These are phyloP conservation scores for Kwoniella europaea DNA, from an alignment of 768 basidiomycete species.

Conservation along the genomic window DNA sequence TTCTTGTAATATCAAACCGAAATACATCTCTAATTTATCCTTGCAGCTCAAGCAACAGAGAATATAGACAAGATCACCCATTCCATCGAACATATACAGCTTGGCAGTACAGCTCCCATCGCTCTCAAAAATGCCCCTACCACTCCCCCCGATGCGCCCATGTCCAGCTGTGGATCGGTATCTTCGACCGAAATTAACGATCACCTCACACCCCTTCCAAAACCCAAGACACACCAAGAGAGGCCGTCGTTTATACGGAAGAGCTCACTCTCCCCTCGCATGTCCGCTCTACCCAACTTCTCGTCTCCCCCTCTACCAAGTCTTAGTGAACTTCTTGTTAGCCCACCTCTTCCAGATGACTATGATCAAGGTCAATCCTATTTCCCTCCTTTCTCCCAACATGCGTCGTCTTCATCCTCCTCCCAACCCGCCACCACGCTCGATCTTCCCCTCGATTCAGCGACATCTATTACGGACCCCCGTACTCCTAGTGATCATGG, in stretches of 20 bases:
- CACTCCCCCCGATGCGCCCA: constrained; percentile 4
- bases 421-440: background rate
- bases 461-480: background rate
- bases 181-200: constrained; percentile 26
- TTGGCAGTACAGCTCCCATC: background rate
- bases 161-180: constrained; percentile 13
- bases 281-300: constrained; percentile 3
- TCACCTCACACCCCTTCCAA: constrained; percentile 20
- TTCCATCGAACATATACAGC: background rate
- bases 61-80: background rate
- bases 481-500: constrained; percentile 3
- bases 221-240: constrained; percentile 8
- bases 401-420: background rate
- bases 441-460: background rate
- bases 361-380: constrained; percentile 18
- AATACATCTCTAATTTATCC: background rate
- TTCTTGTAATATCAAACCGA: background rate
- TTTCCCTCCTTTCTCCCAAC: constrained; percentile 13
- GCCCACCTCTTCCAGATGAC: constrained; percentile 13
- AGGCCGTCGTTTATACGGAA: constrained; percentile 8
- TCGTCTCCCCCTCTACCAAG: constrained; percentile 3
- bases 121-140: background rate
- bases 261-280: constrained; percentile 1
- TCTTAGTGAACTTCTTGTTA: constrained; percentile 27
- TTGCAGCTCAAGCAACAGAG: background rate